Conservation (phyloP, 2,329 filamentous ascomycete species). For the Pseudonectria buxi region DNA sequence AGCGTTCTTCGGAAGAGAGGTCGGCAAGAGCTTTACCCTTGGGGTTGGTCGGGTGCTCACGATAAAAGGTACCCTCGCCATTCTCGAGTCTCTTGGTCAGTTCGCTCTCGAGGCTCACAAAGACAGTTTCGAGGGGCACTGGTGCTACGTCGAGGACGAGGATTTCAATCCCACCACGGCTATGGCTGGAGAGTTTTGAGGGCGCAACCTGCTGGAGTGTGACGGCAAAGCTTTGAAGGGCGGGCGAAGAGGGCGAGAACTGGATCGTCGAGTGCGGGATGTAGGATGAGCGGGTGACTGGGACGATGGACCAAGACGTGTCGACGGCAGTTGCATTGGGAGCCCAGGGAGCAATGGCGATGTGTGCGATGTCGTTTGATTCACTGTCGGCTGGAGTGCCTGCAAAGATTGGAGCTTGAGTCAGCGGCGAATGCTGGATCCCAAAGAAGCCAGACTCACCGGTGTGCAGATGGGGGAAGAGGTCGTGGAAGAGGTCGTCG, state of each 20-base stretch:
- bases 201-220: slow-evolving; percentile 66
- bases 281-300: slow-evolving; percentile 58
- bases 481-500: slow-evolving; percentile 73
- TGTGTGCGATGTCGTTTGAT: slow-evolving; percentile 45
- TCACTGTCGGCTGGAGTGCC: slow-evolving; percentile 28
- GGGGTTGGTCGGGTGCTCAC: slow-evolving; percentile 44
- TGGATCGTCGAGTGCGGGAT: slow-evolving; percentile 73
- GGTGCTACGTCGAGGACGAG: slow-evolving; percentile 74
- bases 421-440: slow-evolving; percentile 1
- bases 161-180: slow-evolving; percentile 75
- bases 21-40: slow-evolving; percentile 33
- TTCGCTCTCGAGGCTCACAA: slow-evolving; percentile 77
- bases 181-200: slow-evolving; percentile 65
- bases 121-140: slow-evolving; percentile 74
- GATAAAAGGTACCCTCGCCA: slow-evolving; percentile 75
- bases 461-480: slow-evolving; percentile 59
- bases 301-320: slow-evolving; percentile 77
- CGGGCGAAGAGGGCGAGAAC: slow-evolving; percentile 64
- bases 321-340: slow-evolving; percentile 53
- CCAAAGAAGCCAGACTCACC: slow-evolving; percentile 35
- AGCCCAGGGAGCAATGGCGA: slow-evolving; percentile 69
- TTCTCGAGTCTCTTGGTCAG: slow-evolving; percentile 73
- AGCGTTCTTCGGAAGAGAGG: slow-evolving; percentile 44
- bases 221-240: slow-evolving; percentile 72
- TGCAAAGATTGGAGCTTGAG: slow-evolving; percentile 1